These are phyloP conservation scores for Pedinophyceae sp. DNA, from an alignment of 139 green algal species.

Conservation along the genomic window DNA sequence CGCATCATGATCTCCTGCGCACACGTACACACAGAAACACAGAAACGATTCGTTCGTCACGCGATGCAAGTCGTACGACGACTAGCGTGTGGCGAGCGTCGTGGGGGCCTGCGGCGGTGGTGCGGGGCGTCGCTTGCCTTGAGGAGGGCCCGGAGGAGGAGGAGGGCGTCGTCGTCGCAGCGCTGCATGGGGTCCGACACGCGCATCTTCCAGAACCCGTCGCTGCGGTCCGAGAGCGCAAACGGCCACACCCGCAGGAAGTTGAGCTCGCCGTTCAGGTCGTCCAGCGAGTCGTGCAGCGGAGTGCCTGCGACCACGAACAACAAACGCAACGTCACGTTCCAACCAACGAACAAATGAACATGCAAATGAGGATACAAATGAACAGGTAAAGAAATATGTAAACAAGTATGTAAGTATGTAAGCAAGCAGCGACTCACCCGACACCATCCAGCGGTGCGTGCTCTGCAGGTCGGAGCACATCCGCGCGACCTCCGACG, in stretches of 20 bases:
- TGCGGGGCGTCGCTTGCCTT: not conserved
- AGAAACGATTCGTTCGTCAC: too few relatives aligned
- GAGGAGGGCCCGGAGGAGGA: not conserved
- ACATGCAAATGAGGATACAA: too few relatives aligned
- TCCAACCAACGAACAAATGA: too few relatives aligned
- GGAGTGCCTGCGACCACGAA: not conserved
- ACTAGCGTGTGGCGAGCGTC: too few relatives aligned
- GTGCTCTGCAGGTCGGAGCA: not conserved
- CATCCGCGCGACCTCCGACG: not conserved
- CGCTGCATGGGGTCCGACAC: not conserved
- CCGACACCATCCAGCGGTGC: constrained; percentile 3
- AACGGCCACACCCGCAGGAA: constrained; percentile 4
- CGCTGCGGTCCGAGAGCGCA: not conserved
- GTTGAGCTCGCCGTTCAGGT: constrained; percentile 1
- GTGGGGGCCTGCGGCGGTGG: not conserved
- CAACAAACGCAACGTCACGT: too few relatives aligned
- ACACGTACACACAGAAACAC: too few relatives aligned
- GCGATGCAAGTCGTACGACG: too few relatives aligned
- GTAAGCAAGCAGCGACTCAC: too few relatives aligned
- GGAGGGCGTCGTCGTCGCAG: not conserved
- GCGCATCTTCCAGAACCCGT: not conserved
- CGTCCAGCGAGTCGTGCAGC: not conserved
- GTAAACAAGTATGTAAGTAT: too few relatives aligned
- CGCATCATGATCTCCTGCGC: constrained; percentile 1
- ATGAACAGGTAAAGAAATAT: too few relatives aligned